A percentile compares a stretch with the other conserved stretches of the same genome.
phyloP scores from a whole-genome alignment of 2,329 filamentous ascomycete genomes.

The Fusarium sp. region DNA sequence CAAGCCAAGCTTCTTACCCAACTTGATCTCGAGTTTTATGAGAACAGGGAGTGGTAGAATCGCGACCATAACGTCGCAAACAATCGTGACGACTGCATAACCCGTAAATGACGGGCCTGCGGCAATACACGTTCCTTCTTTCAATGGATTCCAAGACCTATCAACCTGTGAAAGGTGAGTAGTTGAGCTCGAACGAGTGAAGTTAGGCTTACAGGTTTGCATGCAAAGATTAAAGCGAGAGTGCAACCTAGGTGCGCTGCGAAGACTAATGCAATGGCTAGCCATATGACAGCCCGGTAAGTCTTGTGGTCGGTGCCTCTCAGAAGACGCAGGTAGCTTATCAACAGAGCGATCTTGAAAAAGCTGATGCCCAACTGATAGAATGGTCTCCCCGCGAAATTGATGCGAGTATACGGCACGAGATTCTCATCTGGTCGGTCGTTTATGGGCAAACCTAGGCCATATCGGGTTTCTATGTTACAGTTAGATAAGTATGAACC shows the following conservation, averaged over 20 bases:
- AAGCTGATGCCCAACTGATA: slow-evolving; percentile 70
- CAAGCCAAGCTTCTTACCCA: slow-evolving; percentile 65
- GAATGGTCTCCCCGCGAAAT: slow-evolving; percentile 68
- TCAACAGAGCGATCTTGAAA: slow-evolving; percentile 69
- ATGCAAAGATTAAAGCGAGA: slow-evolving; percentile 66
- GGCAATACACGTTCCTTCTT: slow-evolving; percentile 61
- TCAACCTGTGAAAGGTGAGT: not conserved
- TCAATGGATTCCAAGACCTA: not conserved
- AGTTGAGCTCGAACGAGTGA: accelerated
- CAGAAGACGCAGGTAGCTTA: slow-evolving; percentile 67
- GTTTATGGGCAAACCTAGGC: slow-evolving; percentile 64
- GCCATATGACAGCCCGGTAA: slow-evolving; percentile 63
- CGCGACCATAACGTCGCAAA: slow-evolving; percentile 66
- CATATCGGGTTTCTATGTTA: slow-evolving; percentile 65
- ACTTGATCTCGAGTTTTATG: slow-evolving; percentile 63
- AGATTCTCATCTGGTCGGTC: slow-evolving; percentile 62
- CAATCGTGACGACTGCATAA: slow-evolving; percentile 67
- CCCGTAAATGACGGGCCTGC: slow-evolving; percentile 66
- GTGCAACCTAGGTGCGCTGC: slow-evolving; percentile 65
- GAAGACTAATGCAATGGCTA: slow-evolving; percentile 60
- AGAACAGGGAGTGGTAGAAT: slow-evolving; percentile 67
- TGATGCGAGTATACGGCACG: slow-evolving; percentile 63
- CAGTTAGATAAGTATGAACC: not conserved
- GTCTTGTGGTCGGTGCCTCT: slow-evolving; percentile 62
- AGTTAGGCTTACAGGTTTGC: slow-evolving; percentile 59